Conservation (phyloP, 352 stramenopile species). For the Hyaloperonospora brassicae region DNA sequence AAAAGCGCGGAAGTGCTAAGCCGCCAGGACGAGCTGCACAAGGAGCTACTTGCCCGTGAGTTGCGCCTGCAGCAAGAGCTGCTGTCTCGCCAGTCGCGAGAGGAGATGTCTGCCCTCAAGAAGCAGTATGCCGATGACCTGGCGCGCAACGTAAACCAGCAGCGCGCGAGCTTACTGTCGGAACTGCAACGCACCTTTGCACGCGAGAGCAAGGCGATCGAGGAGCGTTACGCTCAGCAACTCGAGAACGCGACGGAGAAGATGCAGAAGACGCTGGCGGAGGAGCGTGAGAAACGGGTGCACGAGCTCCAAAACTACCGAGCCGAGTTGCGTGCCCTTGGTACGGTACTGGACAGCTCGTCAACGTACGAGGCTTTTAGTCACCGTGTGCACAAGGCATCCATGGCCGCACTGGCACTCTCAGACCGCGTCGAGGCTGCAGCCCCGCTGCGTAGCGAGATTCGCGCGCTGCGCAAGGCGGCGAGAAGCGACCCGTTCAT, state of each 20-base stretch:
- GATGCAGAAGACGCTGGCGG: conserved; percentile 46
- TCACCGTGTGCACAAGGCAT: conserved; percentile 80
- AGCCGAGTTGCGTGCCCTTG: conserved; percentile 53
- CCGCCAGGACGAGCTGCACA: conserved; percentile 61
- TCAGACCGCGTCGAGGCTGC: conserved; percentile 77
- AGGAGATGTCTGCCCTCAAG: conserved; percentile 55
- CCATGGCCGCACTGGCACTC: conserved; percentile 63
- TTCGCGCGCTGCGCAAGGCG: conserved; percentile 57
- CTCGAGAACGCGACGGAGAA: conserved; percentile 44
- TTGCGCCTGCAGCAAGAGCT: conserved; percentile 67
- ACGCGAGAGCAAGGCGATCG: conserved; percentile 55
- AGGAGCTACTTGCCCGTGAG: conserved; percentile 68
- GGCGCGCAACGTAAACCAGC: conserved; percentile 47
- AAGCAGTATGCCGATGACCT: conserved; percentile 60
- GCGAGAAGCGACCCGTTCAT: conserved; percentile 72
- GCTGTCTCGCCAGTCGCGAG: conserved; percentile 45
- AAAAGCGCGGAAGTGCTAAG: conserved; percentile 59
- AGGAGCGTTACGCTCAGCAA: conserved; percentile 40
- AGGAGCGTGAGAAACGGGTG: conserved; percentile 58
- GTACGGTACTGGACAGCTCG: conserved; percentile 58
- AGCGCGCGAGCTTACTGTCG: conserved; percentile 47
- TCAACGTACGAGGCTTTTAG: conserved; percentile 81
- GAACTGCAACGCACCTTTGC: conserved; percentile 51
- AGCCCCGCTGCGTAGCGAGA: conserved; percentile 58
- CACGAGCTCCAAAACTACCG: conserved; percentile 59